Conservation (phyloP, 805 yeast genomes). For the Yueomyces sp. region DNA sequence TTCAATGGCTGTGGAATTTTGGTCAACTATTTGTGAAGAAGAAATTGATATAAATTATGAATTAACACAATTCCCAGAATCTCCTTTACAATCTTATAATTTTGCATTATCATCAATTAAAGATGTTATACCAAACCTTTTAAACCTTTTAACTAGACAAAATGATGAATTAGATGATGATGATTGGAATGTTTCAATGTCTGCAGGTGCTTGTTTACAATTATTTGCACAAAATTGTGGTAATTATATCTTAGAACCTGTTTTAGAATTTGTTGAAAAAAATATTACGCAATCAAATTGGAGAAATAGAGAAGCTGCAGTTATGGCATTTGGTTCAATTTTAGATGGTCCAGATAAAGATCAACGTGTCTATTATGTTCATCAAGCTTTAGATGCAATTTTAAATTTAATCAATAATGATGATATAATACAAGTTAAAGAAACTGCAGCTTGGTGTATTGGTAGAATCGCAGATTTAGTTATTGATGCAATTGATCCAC, state of each 20-base stretch:
- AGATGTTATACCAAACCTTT: constrained; percentile 79
- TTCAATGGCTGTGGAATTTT: constrained; percentile 97
- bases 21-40: constrained; percentile 99
- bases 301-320: constrained; percentile 93
- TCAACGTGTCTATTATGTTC: constrained; percentile 52
- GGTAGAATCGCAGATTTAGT: constrained; percentile 90
- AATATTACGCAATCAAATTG: constrained; percentile 52
- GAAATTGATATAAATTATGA: constrained; percentile 72
- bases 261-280: constrained; percentile 68
- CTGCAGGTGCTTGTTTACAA: constrained; percentile 95
- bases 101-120: constrained; percentile 76
- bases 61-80: constrained; percentile 45
- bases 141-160: constrained; percentile 69
- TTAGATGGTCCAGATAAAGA: constrained; percentile 84
- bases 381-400: constrained; percentile 75
- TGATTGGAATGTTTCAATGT: constrained; percentile 97
- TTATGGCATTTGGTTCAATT: constrained; percentile 97
- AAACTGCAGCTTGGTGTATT: constrained; percentile 96
- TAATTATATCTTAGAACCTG: constrained; percentile 72
- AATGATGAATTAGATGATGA: constrained; percentile 92
- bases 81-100: constrained; percentile 44
- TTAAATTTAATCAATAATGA: constrained; percentile 55
- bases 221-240: constrained; percentile 87
- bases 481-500: constrained; percentile 58
- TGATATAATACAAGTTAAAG: constrained; percentile 72